Evolutionary conservation across 495 filamentous ascomycete species (phyloP).

Genomic region (Aspergillus sclerotioniger): DNA sequence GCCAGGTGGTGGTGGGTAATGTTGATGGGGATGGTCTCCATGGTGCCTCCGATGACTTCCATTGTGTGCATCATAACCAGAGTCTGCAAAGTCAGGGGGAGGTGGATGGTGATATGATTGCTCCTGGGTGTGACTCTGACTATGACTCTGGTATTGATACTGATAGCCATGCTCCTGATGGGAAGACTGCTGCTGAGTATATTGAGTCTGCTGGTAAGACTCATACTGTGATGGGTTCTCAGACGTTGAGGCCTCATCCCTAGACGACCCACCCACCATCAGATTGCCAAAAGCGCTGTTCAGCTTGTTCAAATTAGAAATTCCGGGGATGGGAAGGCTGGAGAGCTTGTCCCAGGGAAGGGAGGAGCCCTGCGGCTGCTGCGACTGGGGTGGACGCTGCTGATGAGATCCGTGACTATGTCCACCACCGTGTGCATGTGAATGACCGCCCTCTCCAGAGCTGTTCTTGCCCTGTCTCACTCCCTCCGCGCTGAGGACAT

Average conservation of each 20-base stretch:
- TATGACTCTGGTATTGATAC: slow-evolving; percentile 3
- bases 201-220: slow-evolving; percentile 10
- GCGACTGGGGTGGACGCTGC: slow-evolving; percentile 16
- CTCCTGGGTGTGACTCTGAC: slow-evolving; percentile 3
- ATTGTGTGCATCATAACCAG: not conserved
- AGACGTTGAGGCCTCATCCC: slow-evolving; percentile 19
- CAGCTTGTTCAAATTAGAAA: slow-evolving; percentile 39
- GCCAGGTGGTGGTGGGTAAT: not conserved
- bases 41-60: not conserved
- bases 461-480: slow-evolving; percentile 81
- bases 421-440: slow-evolving; percentile 24
- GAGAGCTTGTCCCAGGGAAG: slow-evolving; percentile 40
- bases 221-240: slow-evolving; percentile 1
- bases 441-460: slow-evolving; percentile 33
- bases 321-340: slow-evolving; percentile 42
- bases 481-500: slow-evolving; percentile 72
- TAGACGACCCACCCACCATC: slow-evolving; percentile 44
- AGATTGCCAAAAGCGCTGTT: slow-evolving; percentile 36
- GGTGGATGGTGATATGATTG: slow-evolving; percentile 5
- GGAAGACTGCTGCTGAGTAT: slow-evolving; percentile 6
- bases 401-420: slow-evolving; percentile 20
- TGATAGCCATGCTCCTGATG: slow-evolving; percentile 2
- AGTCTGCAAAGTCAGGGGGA: not conserved
- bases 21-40: slow-evolving; percentile 12
- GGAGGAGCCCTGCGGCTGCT: slow-evolving; percentile 26